A percentile compares a stretch with the other conserved stretches of the same genome.
phyloP scores from a whole-genome alignment of 78 protist species.

The Thecamonas trahens region DNA sequence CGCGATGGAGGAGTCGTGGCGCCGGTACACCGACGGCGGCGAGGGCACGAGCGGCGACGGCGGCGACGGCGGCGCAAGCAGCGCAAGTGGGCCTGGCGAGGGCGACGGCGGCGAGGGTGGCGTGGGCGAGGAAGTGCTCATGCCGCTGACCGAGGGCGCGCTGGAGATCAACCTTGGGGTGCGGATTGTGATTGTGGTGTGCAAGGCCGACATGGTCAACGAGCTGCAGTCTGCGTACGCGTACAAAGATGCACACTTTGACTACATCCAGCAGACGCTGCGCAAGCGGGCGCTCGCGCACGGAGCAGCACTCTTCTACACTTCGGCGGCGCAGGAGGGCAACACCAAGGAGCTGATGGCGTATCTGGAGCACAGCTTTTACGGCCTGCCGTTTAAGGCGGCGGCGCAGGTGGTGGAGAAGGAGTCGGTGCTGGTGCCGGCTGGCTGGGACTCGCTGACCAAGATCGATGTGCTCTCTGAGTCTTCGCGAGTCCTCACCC shows the following conservation, averaged over 20 bases:
- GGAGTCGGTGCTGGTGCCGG: slow-evolving; percentile 47
- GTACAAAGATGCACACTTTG: slow-evolving; percentile 48
- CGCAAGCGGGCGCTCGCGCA: slow-evolving; percentile 17
- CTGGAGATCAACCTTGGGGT: slow-evolving; percentile 39
- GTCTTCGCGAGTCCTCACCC: no score
- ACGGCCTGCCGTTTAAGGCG: slow-evolving; percentile 40
- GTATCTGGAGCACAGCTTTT: slow-evolving; percentile 38
- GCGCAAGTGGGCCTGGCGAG: no score
- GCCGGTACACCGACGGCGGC: no score
- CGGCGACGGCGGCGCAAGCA: no score
- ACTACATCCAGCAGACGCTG: slow-evolving; percentile 52
- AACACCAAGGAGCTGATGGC: slow-evolving; percentile 33
- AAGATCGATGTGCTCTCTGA: slow-evolving; percentile 46
- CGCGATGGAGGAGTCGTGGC: no score
- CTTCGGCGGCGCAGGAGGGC: slow-evolving; percentile 50
- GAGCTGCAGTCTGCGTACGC: slow-evolving; percentile 42
- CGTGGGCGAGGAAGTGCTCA: no score
- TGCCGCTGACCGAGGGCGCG: slow-evolving; percentile 37
- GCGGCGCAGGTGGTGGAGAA: slow-evolving; percentile 47
- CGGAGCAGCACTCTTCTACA: slow-evolving; percentile 59
- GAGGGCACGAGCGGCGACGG: no score
- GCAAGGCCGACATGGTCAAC: slow-evolving; percentile 47
- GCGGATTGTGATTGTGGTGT: slow-evolving; percentile 36
- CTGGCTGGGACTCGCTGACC: slow-evolving; percentile 48
- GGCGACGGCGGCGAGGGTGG: no score